Base-by-base conservation (phyloP, 257 asterid genomes). In the Capsicum pubescens region DNA sequence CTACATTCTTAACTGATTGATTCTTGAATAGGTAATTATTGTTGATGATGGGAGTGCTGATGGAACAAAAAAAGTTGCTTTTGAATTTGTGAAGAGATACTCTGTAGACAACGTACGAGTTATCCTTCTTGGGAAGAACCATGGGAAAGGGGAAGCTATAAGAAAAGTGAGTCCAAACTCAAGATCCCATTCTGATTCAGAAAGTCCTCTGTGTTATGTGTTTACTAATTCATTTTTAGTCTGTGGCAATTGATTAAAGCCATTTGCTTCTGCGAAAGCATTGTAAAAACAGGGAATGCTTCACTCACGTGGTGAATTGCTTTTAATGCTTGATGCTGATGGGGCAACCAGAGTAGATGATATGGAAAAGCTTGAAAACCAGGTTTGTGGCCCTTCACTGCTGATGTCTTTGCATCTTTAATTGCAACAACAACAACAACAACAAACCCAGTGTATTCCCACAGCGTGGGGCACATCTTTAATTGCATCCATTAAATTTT, bases 141-240 rank as follows among this genome's bases (percentile, higher is more conserved):
- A 97, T 86, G 99, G 99, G 72, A 97, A 97, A 90, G 99, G 99
- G 86, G 99, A 97, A 93, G 99, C 99, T 84, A 94, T 95, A 85
- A 89, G 98, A 87, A 97, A 95, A 91, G 99, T 97, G 91, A 95
- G 98, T 90, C 81, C 17, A 83, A 90, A 88, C 89, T 86, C 81
- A 80, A 64, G 63, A 66, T 81, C 86, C 3, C 21, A 54, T 77
- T 13, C 70, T 82, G 19, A 86, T 50, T 84, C 57, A 44, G 84
- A 52, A 8, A 82, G n/a, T 76, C 16, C 13, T 81, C 35, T 72
- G 15, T n/a, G 12, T 46, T 15, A 9, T 81, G 70, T 80, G 82
- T 19, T 54, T 68, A 9, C 48, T n/a, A 44, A 85, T 66, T 15
- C 68, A 42, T 4, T 9, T 9, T 58, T 81, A 35, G 79, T 63